phyloP scores from a whole-genome alignment of 768 basidiomycete genomes.

The Tylopilus plumbeoviolaceoides region DNA sequence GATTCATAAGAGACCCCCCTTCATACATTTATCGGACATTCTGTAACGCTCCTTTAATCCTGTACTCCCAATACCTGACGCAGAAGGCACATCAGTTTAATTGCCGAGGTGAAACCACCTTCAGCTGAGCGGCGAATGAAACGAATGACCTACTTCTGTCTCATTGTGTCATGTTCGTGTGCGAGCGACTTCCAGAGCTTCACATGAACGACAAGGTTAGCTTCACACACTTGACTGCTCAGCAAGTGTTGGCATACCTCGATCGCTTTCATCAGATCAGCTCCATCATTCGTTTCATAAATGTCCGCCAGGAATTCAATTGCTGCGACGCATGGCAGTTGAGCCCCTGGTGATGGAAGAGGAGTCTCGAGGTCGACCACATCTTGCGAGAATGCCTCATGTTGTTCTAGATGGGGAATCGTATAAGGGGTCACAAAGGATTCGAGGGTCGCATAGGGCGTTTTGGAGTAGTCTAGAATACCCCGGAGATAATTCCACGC shows the following conservation, averaged over 20 bases:
- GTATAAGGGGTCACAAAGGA: constrained; percentile 69
- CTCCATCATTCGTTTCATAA: constrained; percentile 54
- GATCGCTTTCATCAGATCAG: constrained; percentile 42
- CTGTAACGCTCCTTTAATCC: constrained; percentile 51
- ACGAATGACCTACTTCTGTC: constrained; percentile 58
- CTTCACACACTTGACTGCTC: background rate
- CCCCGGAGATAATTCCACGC: constrained; percentile 98
- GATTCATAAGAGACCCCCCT: constrained; percentile 6
- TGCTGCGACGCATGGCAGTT: constrained; percentile 74
- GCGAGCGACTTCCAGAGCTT: constrained; percentile 73
- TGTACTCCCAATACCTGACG: constrained; percentile 71
- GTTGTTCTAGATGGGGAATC: constrained; percentile 27
- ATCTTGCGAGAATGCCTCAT: constrained; percentile 34
- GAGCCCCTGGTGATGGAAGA: constrained; percentile 55
- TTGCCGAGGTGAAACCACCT: constrained; percentile 12
- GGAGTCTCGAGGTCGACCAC: constrained; percentile 74
- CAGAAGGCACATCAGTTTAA: constrained; percentile 22
- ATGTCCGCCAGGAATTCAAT: constrained; percentile 85
- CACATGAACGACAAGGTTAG: constrained; percentile 10
- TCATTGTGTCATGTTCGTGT: constrained; percentile 65
- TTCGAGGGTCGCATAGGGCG: constrained; percentile 51
- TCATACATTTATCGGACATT: constrained; percentile 20
- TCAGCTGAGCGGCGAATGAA: constrained; percentile 3
- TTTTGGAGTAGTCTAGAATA: constrained; percentile 57
- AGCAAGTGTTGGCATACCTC: constrained; percentile 34